Conservation (phyloP, 371 early-diverging fungal genomes). For the Rhizopus delemar region DNA sequence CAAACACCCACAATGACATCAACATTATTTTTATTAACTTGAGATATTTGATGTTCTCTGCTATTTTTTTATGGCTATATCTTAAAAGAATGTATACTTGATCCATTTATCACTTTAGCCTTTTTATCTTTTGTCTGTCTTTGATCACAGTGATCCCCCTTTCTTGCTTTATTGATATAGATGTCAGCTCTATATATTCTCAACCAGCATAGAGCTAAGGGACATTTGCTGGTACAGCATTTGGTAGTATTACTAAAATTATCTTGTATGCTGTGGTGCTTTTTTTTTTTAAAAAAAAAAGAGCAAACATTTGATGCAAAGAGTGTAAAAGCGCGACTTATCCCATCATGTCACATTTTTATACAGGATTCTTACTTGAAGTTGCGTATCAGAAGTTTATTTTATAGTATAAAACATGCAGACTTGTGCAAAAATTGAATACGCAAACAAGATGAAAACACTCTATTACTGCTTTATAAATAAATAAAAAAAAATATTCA, state of each 20-base stretch:
- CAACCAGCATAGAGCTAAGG: conserved; percentile 92
- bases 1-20: conserved; percentile 93
- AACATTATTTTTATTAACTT: conserved; percentile 96
- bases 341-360: background rate
- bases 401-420: no score
- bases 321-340: conserved; percentile 51
- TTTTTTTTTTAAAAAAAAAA: conserved; percentile 83
- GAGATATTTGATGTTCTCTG: conserved; percentile 76
- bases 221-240: conserved; percentile 97
- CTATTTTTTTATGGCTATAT: conserved; percentile 81
- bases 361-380: no score
- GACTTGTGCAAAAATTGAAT: no score
- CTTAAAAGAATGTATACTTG: conserved; percentile 56
- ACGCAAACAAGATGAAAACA: no score
- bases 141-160: conserved; percentile 88
- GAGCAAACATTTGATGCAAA: conserved; percentile 94
- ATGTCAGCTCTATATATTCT: conserved; percentile 92
- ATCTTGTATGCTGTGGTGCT: conserved; percentile 89
- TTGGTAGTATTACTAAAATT: conserved; percentile 95
- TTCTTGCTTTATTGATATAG: conserved; percentile 96
- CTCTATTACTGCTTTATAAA: no score
- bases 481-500: no score
- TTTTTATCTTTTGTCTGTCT: conserved; percentile 75
- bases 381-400: conserved; percentile 36
- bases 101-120: conserved; percentile 62